Percentiles rank a stretch among this genome's conserved stretches.
These are phyloP conservation scores for Naegleria fowleri DNA, from an alignment of 208 protist species.

Conservation along the genomic window DNA sequence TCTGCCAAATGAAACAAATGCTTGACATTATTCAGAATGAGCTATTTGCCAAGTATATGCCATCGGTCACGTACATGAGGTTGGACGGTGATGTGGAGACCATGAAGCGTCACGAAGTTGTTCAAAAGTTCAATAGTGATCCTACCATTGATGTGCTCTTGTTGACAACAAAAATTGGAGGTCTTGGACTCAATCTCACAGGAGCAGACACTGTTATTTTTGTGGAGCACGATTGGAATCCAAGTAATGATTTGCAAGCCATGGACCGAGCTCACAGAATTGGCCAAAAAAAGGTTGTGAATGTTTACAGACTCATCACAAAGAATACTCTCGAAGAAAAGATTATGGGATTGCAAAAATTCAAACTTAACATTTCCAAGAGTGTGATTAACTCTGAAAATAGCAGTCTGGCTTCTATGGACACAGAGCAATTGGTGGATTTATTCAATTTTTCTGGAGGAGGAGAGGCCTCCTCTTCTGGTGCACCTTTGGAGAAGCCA, in stretches of 20 bases:
- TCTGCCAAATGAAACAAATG: conserved; percentile 44
- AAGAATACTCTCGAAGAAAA: conserved; percentile 76
- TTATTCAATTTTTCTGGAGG: not conserved
- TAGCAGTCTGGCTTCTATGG: not conserved
- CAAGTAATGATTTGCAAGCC: conserved; percentile 62
- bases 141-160: conserved; percentile 71
- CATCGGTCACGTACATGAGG: conserved; percentile 51
- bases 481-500: not conserved
- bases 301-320: conserved; percentile 88
- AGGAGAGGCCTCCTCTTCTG: not conserved
- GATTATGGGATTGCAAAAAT: conserved; percentile 66
- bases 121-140: conserved; percentile 70
- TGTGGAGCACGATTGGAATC: conserved; percentile 82
- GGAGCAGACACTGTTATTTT: conserved; percentile 78
- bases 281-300: conserved; percentile 57
- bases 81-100: conserved; percentile 56
- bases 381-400: conserved; percentile 9
- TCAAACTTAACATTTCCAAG: conserved; percentile 19
- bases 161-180: conserved; percentile 73
- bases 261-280: conserved; percentile 27
- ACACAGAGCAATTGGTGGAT: conserved; percentile 1
- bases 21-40: conserved; percentile 58
- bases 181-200: conserved; percentile 72
- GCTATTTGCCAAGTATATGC: conserved; percentile 18
- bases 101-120: conserved; percentile 46